Evolutionary conservation across 441 rosid genomes (phyloP).

Genomic region (Mallotus japonicus): DNA sequence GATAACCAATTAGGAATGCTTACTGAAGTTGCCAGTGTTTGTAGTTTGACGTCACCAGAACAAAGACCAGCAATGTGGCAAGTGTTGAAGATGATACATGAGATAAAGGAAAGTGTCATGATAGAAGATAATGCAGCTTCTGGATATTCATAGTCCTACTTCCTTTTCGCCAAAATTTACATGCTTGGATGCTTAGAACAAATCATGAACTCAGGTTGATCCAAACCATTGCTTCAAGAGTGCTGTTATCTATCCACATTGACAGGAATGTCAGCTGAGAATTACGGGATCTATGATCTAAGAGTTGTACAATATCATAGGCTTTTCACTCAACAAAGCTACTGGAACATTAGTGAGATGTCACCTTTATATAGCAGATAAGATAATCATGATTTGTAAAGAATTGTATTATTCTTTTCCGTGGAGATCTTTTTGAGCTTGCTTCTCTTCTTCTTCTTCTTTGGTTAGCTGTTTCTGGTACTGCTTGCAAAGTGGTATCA

Average conservation of each 20-base stretch:
- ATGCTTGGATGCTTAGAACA: not conserved
- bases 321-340: not conserved
- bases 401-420: not conserved
- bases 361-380: not conserved
- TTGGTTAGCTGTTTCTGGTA: not conserved
- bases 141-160: conserved; percentile 25
- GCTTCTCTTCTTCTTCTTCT: not conserved
- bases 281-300: not conserved
- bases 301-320: not conserved
- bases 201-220: not conserved
- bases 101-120: conserved; percentile 65
- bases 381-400: not conserved
- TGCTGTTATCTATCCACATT: not conserved
- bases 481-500: not conserved
- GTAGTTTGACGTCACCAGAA: conserved; percentile 65
- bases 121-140: conserved; percentile 44
- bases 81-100: conserved; percentile 82
- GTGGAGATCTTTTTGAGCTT: not conserved
- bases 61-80: conserved; percentile 96
- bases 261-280: not conserved
- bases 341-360: not conserved
- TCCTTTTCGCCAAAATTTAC: not conserved
- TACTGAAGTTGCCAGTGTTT: conserved; percentile 62
- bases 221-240: not conserved
- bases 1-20: conserved; percentile 67